These are phyloP conservation scores for Hypocreales sp. DNA, from an alignment of 2,329 filamentous ascomycete species.

Conservation along the genomic window DNA sequence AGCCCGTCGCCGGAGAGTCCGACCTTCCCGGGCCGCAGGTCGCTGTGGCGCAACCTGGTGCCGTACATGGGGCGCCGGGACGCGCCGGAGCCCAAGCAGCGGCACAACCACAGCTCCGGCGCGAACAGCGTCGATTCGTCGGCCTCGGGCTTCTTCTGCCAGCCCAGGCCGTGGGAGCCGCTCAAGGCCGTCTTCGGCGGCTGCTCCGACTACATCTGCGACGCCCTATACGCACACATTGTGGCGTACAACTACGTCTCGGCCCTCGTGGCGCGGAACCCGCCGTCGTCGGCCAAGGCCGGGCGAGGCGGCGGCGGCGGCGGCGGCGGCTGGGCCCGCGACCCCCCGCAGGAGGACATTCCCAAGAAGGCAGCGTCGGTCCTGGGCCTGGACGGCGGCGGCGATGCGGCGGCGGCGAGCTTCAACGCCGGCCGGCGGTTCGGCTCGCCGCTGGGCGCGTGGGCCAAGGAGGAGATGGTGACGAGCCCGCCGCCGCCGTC, in stretches of 20 bases:
- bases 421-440: slow-evolving; percentile 11
- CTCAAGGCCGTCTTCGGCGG: slow-evolving; percentile 36
- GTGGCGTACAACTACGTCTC: slow-evolving; percentile 43
- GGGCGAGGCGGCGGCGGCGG: slow-evolving; percentile 5
- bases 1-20: slow-evolving; percentile 7
- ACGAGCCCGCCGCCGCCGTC: slow-evolving; percentile 6
- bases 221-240: slow-evolving; percentile 43
- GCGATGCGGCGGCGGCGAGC: slow-evolving; percentile 6
- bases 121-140: slow-evolving; percentile 4
- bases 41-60: slow-evolving; percentile 21
- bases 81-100: slow-evolving; percentile 1
- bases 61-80: slow-evolving; percentile 11
- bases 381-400: slow-evolving; percentile 25
- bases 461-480: slow-evolving; percentile 12
- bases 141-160: slow-evolving; percentile 5
- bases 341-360: slow-evolving; percentile 18
- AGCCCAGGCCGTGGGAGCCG: slow-evolving; percentile 22
- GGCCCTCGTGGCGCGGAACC: slow-evolving; percentile 12
- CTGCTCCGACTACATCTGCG: slow-evolving; percentile 38
- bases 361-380: slow-evolving; percentile 37
- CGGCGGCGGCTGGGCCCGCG: slow-evolving; percentile 6
- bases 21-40: slow-evolving; percentile 9
- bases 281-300: slow-evolving; percentile 5
- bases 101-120: slow-evolving; percentile 2
- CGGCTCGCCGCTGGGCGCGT: slow-evolving; percentile 10